phyloP scores from a whole-genome alignment of 139 green algal genomes.

The Chlorella sorokiniana region DNA sequence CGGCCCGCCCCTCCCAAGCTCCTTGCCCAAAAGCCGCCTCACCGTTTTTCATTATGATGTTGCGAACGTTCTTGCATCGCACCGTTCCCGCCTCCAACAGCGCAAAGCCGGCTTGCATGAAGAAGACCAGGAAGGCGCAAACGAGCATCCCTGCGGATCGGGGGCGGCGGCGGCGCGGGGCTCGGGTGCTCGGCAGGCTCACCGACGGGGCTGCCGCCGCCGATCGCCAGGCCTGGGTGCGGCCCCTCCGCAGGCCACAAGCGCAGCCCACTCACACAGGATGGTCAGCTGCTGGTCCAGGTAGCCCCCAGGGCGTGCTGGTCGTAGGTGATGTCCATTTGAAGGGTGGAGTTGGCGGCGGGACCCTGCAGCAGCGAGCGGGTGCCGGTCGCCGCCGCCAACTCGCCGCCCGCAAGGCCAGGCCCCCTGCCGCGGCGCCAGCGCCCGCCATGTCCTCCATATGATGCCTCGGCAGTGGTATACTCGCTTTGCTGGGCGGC shows the following conservation, averaged over 20 bases:
- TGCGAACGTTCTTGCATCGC: conserved; percentile 52
- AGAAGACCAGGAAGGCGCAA: conserved; percentile 60
- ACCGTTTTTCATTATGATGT: conserved; percentile 58
- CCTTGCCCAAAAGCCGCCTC: background rate
- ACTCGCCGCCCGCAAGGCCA: too few relatives aligned
- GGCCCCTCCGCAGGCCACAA: background rate
- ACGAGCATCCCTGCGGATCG: conserved; percentile 46
- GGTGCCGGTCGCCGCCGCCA: background rate
- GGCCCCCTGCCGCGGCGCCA: too few relatives aligned
- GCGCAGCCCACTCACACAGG: conserved; percentile 5
- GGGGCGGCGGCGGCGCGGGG: background rate
- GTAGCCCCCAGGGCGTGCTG: background rate
- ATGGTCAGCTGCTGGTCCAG: conserved; percentile 21
- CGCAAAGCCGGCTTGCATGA: conserved; percentile 57
- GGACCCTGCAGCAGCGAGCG: background rate
- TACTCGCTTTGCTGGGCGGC: too few relatives aligned
- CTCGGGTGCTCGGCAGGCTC: background rate
- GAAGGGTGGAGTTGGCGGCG: background rate
- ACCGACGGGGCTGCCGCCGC: background rate
- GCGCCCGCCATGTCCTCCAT: too few relatives aligned
- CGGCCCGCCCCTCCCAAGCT: too few relatives aligned
- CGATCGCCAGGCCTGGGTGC: background rate
- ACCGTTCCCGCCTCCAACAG: conserved; percentile 51
- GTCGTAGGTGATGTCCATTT: background rate
- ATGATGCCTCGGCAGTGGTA: too few relatives aligned